Percentiles rank a stretch among this genome's conserved stretches.
Conservation (phyloP, 2,329 filamentous ascomycete species). For the Cladosporium oxysporum region DNA sequence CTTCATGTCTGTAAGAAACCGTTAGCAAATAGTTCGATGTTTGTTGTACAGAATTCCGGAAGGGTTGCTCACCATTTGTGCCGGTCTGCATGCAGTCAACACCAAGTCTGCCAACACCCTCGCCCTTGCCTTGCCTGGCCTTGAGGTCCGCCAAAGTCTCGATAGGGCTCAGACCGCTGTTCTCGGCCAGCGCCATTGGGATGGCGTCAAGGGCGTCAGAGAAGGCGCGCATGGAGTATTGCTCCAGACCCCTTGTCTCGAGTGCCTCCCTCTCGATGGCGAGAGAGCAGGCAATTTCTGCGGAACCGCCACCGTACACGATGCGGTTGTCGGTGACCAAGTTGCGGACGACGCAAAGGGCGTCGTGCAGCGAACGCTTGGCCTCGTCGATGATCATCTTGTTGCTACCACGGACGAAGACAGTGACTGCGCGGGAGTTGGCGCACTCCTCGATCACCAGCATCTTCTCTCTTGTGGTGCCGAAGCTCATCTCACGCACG, state of each 20-base stretch:
- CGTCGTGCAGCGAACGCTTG: slow-evolving; percentile 95
- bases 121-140: slow-evolving; percentile 85
- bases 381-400: slow-evolving; percentile 99
- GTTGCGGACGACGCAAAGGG: slow-evolving; percentile 95
- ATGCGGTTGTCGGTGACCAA: slow-evolving; percentile 94
- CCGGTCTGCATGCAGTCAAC: slow-evolving; percentile 98
- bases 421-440: slow-evolving; percentile 92
- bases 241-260: slow-evolving; percentile 89
- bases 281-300: slow-evolving; percentile 94
- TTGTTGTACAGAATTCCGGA: neutral
- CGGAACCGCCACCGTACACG: slow-evolving; percentile 94
- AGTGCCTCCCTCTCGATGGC: slow-evolving; percentile 94
- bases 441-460: slow-evolving; percentile 98
- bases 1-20: slow-evolving; percentile 73
- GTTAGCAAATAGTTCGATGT: neutral
- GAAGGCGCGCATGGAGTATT: slow-evolving; percentile 98
- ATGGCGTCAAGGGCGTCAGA: slow-evolving; percentile 90
- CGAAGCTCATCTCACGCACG: slow-evolving; percentile 93
- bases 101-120: slow-evolving; percentile 74
- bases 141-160: slow-evolving; percentile 94
- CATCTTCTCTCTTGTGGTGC: slow-evolving; percentile 99
- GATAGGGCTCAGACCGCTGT: slow-evolving; percentile 93
- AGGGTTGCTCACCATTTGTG: slow-evolving; percentile 67
- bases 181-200: slow-evolving; percentile 95
- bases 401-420: slow-evolving; percentile 96